These are phyloP conservation scores for Beta vulgaris DNA, from an alignment of 148 eudicot genomes.

Conservation along the genomic window DNA sequence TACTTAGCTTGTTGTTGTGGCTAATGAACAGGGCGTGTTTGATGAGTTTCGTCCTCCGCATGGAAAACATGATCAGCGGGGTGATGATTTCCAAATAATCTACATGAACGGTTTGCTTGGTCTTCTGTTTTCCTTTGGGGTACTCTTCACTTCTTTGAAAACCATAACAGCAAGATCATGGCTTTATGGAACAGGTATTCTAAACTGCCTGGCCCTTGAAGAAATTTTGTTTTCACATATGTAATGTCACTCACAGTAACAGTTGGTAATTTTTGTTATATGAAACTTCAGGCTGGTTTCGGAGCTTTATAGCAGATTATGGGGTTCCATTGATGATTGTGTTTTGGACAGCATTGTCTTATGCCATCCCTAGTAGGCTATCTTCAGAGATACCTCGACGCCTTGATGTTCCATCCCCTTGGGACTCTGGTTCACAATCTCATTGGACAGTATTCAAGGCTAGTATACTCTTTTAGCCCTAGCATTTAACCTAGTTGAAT, in stretches of 20 bases:
- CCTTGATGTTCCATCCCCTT: slow-evolving; percentile 71
- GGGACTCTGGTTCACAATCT: slow-evolving; percentile 63
- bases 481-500: background rate
- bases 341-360: slow-evolving; percentile 76
- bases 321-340: slow-evolving; percentile 81
- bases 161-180: slow-evolving; percentile 73
- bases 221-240: too few relatives aligned
- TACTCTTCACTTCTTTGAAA: slow-evolving; percentile 58
- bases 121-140: slow-evolving; percentile 62
- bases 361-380: slow-evolving; percentile 43
- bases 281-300: slow-evolving; percentile 50
- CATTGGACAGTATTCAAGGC: slow-evolving; percentile 85
- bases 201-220: too few relatives aligned
- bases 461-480: background rate
- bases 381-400: slow-evolving; percentile 78
- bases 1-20: background rate
- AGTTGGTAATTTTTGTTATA: background rate
- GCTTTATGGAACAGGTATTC: slow-evolving; percentile 68
- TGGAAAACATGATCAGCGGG: slow-evolving; percentile 30
- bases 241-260: background rate
- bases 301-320: slow-evolving; percentile 79
- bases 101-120: slow-evolving; percentile 74
- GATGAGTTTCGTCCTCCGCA: slow-evolving; percentile 57
- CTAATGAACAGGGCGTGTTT: slow-evolving; percentile 55
- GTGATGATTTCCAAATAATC: slow-evolving; percentile 51